These are phyloP conservation scores for Lactarius sanguifluus DNA, from an alignment of 768 basidiomycete genomes.

Conservation along the genomic window DNA sequence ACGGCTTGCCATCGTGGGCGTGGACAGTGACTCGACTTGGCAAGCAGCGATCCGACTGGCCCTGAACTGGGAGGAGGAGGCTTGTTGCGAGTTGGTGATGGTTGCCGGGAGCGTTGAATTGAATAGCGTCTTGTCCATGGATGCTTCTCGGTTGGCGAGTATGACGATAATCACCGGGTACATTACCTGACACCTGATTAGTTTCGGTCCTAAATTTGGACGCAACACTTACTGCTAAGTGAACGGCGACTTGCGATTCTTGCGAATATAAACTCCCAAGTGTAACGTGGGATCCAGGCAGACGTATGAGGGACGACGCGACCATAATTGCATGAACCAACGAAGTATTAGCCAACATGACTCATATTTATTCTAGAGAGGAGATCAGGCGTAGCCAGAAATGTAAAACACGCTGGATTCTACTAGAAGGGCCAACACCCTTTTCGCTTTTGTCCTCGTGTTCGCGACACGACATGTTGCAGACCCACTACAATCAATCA, in stretches of 20 bases:
- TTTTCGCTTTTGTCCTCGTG: not conserved
- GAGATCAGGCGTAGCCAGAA: too few relatives aligned
- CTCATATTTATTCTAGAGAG: too few relatives aligned
- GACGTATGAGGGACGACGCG: too few relatives aligned
- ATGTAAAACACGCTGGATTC: too few relatives aligned
- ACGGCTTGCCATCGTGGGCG: not conserved
- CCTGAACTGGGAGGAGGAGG: not conserved
- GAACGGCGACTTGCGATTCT: not conserved
- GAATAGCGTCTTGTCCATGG: not conserved
- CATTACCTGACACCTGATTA: not conserved
- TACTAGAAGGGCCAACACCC: too few relatives aligned
- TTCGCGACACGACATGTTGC: too few relatives aligned
- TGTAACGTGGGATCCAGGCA: too few relatives aligned
- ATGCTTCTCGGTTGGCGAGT: conserved; percentile 1
- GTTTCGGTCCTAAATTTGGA: not conserved
- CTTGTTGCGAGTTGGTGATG: not conserved
- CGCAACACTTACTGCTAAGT: not conserved
- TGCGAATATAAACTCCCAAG: not conserved
- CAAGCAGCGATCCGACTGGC: not conserved
- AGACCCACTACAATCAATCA: not conserved
- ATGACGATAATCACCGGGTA: not conserved
- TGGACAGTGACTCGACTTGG: not conserved
- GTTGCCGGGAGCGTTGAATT: not conserved
- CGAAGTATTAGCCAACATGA: too few relatives aligned
- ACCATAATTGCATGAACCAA: too few relatives aligned